Percentiles rank a stretch among this genome's conserved stretches.
Evolutionary conservation across 2,329 filamentous ascomycete genomes (phyloP).

Genomic region (Sclerotinia glacialis): DNA sequence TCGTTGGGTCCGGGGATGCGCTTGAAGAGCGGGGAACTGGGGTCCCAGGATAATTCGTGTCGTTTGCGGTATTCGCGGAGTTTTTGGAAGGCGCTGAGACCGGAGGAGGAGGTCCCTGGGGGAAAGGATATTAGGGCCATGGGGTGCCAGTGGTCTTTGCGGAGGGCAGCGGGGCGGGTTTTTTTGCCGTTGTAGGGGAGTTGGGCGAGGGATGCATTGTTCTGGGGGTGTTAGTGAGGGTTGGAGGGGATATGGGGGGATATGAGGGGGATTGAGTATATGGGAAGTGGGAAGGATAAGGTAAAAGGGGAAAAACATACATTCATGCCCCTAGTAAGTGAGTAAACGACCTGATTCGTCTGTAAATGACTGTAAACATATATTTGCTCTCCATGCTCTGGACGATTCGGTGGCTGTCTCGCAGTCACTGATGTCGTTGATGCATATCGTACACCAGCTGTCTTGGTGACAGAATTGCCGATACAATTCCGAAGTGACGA

Average conservation of each 20-base stretch:
- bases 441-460: conserved; percentile 23
- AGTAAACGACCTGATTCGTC: conserved; percentile 44
- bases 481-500: conserved; percentile 22
- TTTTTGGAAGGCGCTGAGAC: conserved; percentile 59
- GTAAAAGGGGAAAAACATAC: conserved; percentile 29
- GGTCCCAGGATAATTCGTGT: conserved; percentile 61
- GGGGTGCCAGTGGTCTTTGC: conserved; percentile 65
- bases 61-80: conserved; percentile 62
- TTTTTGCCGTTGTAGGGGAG: conserved; percentile 68
- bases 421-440: conserved; percentile 22
- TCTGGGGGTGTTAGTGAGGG: conserved; percentile 34
- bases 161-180: conserved; percentile 58
- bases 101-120: conserved; percentile 50
- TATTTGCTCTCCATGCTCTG: conserved; percentile 41
- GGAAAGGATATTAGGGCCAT: conserved; percentile 60
- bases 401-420: conserved; percentile 17
- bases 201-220: conserved; percentile 52
- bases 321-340: conserved; percentile 40
- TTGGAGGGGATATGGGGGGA: not conserved
- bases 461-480: conserved; percentile 2
- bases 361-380: conserved; percentile 43
- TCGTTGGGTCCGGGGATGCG: not conserved
- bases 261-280: not conserved
- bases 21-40: conserved; percentile 1
- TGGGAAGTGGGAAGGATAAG: not conserved